Conservation (phyloP, 2,329 filamentous ascomycete genomes). For the Metarhizium rileyi region DNA sequence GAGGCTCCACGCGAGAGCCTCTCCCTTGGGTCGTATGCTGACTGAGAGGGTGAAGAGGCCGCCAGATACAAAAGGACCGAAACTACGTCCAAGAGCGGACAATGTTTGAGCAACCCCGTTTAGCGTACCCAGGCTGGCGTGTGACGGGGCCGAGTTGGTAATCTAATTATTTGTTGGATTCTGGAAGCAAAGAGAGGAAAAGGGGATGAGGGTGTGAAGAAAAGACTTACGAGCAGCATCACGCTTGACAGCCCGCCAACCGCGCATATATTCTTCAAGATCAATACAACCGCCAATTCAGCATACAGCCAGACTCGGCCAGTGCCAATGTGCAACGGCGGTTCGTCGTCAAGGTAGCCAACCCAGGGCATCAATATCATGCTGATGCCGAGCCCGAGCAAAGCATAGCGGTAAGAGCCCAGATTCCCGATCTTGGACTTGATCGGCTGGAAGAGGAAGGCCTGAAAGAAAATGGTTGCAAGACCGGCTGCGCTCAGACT, state of each 20-base stretch:
- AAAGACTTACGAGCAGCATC: slow-evolving; percentile 61
- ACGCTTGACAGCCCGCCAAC: slow-evolving; percentile 87
- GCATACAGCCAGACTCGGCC: slow-evolving; percentile 65
- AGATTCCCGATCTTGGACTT: slow-evolving; percentile 77
- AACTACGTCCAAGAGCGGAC: slow-evolving; percentile 78
- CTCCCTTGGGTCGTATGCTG: slow-evolving; percentile 66
- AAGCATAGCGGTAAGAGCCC: slow-evolving; percentile 67
- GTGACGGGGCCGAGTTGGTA: slow-evolving; percentile 83
- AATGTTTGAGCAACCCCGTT: slow-evolving; percentile 93
- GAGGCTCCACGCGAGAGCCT: slow-evolving; percentile 74
- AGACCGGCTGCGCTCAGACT: slow-evolving; percentile 75
- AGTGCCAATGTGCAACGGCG: slow-evolving; percentile 46
- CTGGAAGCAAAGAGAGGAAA: too few species aligned
- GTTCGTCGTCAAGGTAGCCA: slow-evolving; percentile 58
- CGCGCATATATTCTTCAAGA: slow-evolving; percentile 83
- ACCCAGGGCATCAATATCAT: slow-evolving; percentile 88
- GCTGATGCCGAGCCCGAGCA: slow-evolving; percentile 71
- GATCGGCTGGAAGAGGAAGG: slow-evolving; percentile 71
- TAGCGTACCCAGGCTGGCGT: slow-evolving; percentile 76
- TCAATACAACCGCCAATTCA: slow-evolving; percentile 70
- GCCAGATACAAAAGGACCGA: slow-evolving; percentile 82
- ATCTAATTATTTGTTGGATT: slow-evolving; percentile 45
- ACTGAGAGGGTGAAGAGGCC: slow-evolving; percentile 74
- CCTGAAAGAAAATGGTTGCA: slow-evolving; percentile 83
- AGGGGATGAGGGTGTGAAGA: background rate